Evolutionary conservation across 1,284 basidiomycete species (phyloP), one percentile per base, ranked within the genome.

Genomic region (Leccinum subrobustum): DNA sequence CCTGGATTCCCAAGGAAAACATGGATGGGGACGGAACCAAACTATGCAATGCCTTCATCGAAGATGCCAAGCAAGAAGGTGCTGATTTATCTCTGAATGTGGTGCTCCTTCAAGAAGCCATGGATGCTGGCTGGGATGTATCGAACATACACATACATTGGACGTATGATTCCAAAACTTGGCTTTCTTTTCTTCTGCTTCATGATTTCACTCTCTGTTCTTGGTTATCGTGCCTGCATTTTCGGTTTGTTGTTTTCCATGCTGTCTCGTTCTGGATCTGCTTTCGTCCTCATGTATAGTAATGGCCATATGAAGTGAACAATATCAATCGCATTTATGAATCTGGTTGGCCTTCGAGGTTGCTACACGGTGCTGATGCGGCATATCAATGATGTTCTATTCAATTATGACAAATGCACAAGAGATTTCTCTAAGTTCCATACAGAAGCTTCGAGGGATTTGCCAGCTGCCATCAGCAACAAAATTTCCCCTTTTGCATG

Each of bases 1-100:
- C 51, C 2, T 73, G 71, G 71, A 71, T 74, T 6, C 68, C 73
- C 0, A 65, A 65, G 33, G 73, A 72, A 29, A 74, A 72, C 12
- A 35, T 74, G 8, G 31, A 65, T 1, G 64, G 64, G 4, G 67
- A 64, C 8, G 62, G 48, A 2, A 59, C 50, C 0, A 51, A 23
- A 20, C 2, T 74, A 12, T 63, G 67, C 18, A 48, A 62, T 4
- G n/a, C 33, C 3, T 73, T 73, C 37, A 5, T 59, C 5, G 51
- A 56, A 31, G 61, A 66, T n/a, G 72, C 68, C 0, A 11, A 14
- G 0, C 5, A 14, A 14, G 68, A 74, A 56, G 68, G 66, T 18
- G 57, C 53, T 0, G 56, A 74, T 20, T 48, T 68, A 14, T 53
- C 59, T 1, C 37, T 23, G 1, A 60, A 62, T 1, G 7, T 61